A percentile compares a stretch with the other conserved stretches of the same genome.
Conservation (phyloP, 2,329 filamentous ascomycete species). For the Aureobasidium mangrovei region DNA sequence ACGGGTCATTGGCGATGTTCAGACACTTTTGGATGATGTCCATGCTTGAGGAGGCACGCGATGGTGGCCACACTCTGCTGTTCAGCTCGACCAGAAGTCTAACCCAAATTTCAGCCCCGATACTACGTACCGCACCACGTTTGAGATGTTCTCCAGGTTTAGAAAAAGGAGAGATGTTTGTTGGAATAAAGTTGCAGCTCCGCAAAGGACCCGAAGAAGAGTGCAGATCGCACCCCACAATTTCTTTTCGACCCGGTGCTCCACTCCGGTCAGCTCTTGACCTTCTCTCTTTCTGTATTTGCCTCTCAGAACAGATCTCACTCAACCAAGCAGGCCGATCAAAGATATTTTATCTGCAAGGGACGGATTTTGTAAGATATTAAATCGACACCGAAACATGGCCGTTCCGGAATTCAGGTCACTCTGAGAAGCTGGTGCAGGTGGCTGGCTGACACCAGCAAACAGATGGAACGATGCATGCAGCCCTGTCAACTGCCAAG, state of each 20-base stretch:
- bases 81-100: not conserved
- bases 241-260: no score
- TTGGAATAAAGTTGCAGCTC: conserved; percentile 1
- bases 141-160: not conserved
- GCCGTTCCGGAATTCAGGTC: not conserved
- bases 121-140: conserved; percentile 2
- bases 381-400: not conserved
- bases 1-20: conserved; percentile 44
- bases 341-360: no score
- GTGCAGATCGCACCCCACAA: no score
- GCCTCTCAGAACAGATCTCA: no score
- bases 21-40: conserved; percentile 29
- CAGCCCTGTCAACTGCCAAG: conserved; percentile 2
- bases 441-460: conserved; percentile 11
- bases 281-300: no score
- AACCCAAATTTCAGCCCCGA: not conserved
- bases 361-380: not conserved
- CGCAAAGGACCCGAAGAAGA: not conserved
- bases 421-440: conserved; percentile 5
- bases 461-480: conserved; percentile 5
- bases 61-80: not conserved
- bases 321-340: no score
- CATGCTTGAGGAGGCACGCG: conserved; percentile 21
- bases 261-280: no score
- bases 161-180: conserved; percentile 7